Base-by-base conservation (phyloP, 202 grass and related monocot species). In the Zoysia matrella region DNA sequence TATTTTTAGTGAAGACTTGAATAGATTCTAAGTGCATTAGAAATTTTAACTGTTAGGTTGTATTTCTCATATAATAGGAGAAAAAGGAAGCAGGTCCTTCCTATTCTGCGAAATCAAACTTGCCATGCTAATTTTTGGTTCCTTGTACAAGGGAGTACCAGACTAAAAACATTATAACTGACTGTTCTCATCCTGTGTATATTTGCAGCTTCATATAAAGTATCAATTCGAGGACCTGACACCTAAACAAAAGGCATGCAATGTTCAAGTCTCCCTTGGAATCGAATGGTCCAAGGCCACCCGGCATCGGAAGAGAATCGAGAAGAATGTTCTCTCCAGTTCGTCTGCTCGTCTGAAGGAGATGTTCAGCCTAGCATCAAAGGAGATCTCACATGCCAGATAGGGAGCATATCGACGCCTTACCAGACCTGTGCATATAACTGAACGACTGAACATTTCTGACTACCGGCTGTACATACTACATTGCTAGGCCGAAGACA, bases 231-330 rank as follows among this genome's bases (percentile, higher is more conserved):
- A 95, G 80, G 93, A 98, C 76, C 77, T 98, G 16, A 65, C 88
- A 51, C 87, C 89, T 22, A 91, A 90, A 83, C 80, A 86, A 52
- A 95, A 68, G 67, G 89, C 74, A 22, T 92, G 87, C 68, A 92
- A 61, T 15, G 82, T 95, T 15, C 89, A 93, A 74, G 96, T 93
- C 22, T 82, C 50, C 62, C 73, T 98, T 10, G 96, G 92, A 46
- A 93, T 98, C 48, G 90, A 90, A 82, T 98, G 92, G 96, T 88
- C 90, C 7, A 98, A 98, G 74, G 62, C 36, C 78, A 93, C 89
- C 2, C 91, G 90, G 63, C 92, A 95, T 41, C 85, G 67, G 65
- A 98, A 93, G 81, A 88, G 91, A 53, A 92, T 98, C 2, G 90
- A 94, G 77, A 98, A 93, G 67, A 95, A 93, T 75, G 85, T 98